These are phyloP conservation scores for Boletales sp. DNA, from an alignment of 768 basidiomycete genomes.

Conservation along the genomic window DNA sequence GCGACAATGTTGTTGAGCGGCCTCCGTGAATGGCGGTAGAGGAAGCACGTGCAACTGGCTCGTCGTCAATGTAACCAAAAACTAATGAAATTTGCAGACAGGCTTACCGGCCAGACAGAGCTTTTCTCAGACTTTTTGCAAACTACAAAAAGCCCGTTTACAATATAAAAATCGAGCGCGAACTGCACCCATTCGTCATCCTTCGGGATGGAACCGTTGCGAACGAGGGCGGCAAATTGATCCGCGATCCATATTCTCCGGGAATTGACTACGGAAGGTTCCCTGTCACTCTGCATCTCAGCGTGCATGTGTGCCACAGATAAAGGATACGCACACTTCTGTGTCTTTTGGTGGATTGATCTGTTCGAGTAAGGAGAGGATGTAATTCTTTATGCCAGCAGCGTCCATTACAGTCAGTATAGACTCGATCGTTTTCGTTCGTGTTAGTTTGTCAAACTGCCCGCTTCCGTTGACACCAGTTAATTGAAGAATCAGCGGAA, in stretches of 20 bases:
- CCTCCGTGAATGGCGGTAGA: conserved; percentile 69
- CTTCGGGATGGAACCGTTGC: conserved; percentile 77
- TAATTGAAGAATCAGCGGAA: conserved; percentile 80
- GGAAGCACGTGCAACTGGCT: conserved; percentile 53
- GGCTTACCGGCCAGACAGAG: conserved; percentile 54
- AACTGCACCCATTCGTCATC: conserved; percentile 72
- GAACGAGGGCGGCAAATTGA: conserved; percentile 74
- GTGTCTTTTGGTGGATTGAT: conserved; percentile 46
- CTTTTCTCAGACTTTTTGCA: conserved; percentile 72
- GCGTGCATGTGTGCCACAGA: conserved; percentile 2
- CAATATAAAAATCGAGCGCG: conserved; percentile 76
- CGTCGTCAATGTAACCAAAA: not conserved
- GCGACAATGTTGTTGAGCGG: conserved; percentile 63
- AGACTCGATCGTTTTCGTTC: conserved; percentile 87
- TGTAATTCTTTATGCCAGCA: conserved; percentile 74
- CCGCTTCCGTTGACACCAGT: conserved; percentile 79
- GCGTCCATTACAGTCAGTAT: conserved; percentile 72
- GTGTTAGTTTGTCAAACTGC: conserved; percentile 89
- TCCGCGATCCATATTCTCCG: conserved; percentile 82
- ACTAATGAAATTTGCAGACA: not conserved
- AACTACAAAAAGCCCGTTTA: conserved; percentile 78
- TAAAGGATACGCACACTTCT: conserved; percentile 35
- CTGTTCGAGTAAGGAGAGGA: conserved; percentile 64
- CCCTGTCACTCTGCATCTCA: conserved; percentile 31
- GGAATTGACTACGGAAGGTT: conserved; percentile 46